Evolutionary conservation across 169 alveolate genomes (phyloP), one percentile per base, ranked within the genome.

Genomic region (Plasmodium malariae): DNA sequence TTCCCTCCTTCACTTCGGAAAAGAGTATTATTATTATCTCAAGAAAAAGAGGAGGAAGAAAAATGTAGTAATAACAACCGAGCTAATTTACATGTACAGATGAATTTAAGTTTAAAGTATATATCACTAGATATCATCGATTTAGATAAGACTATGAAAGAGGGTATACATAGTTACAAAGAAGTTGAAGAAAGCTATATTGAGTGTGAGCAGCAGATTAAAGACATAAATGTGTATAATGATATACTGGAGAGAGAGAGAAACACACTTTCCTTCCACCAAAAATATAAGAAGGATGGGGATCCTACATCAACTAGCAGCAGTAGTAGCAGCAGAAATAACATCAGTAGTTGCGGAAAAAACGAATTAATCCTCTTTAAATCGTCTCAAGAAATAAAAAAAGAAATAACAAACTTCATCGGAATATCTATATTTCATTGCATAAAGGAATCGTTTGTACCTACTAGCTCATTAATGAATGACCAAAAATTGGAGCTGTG

Each of bases 381-480:
- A 69, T 69, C 87, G 7, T 68, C 87, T 36, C 7, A 86, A 6
- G 87, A 86, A 48, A 51, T 86, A 36, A 86, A 86, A 86, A 69
- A 59, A 14, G 92, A 86, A n/a, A 59, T 86, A 48, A 32, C 37
- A 34, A 72, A 43, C 51, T 17, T n/a, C 40, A 36, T 86, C n/a
- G 92, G 92, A n/a, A 57, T 86, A 28, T 86, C 92, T 36, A 86
- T 86, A 55, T 86, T 86, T 55, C 30, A 86, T 24, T 69, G 69
- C 24, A 30, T 86, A 34, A 36, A 45, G 48, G 19, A 37, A 34
- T 34, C 87, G 11, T 34, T 55, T 19, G 17, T 32, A 6, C 92
- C 92, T 1, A 24, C 87, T 2, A 48, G 7, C 21, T 86, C 92
- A 7, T 34, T 86, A 63, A 36, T 86, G 11, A 86, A 54, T 55